Evolutionary conservation across 805 yeast genomes (phyloP).

Genomic region (Candida nonsorbophila): DNA sequence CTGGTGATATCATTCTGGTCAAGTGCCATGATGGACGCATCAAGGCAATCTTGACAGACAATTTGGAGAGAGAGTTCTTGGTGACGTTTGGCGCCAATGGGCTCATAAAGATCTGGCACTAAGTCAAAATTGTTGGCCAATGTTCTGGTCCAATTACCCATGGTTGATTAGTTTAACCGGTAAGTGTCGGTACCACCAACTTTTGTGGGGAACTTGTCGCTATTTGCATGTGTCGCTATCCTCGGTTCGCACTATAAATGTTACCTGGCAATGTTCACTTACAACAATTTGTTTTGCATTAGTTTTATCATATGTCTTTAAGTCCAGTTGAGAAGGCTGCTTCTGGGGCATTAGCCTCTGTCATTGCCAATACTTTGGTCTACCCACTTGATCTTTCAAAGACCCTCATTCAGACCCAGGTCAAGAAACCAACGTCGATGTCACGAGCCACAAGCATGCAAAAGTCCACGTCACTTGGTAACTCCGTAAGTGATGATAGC

Average conservation of each 20-base stretch:
- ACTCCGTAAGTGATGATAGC: conserved; percentile 8
- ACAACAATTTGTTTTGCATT: neutral
- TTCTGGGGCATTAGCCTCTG: conserved; percentile 79
- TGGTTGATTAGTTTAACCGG: too few relatives aligned
- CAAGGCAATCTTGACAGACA: conserved; percentile 32
- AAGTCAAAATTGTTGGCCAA: neutral
- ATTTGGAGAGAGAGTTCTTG: conserved; percentile 19
- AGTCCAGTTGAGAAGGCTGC: conserved; percentile 76
- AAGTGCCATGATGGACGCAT: conserved; percentile 44
- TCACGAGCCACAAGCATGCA: conserved; percentile 2
- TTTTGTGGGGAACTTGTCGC: conserved; percentile 4
- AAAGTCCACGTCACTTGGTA: conserved; percentile 2
- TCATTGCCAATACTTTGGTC: conserved; percentile 69
- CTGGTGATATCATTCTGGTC: conserved; percentile 23
- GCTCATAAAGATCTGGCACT: conserved; percentile 11
- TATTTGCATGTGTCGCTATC: conserved; percentile 2
- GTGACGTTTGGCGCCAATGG: conserved; percentile 47
- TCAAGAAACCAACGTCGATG: conserved; percentile 18
- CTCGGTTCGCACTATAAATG: conserved; percentile 4
- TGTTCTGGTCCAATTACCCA: too few relatives aligned
- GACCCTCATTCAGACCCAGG: conserved; percentile 73
- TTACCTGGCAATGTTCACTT: neutral
- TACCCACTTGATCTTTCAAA: conserved; percentile 79
- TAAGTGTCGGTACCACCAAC: too few relatives aligned
- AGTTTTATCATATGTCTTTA: conserved; percentile 37